Evolutionary conservation across 148 eudicot species (phyloP).

Genomic region (Polygonum aviculare): DNA sequence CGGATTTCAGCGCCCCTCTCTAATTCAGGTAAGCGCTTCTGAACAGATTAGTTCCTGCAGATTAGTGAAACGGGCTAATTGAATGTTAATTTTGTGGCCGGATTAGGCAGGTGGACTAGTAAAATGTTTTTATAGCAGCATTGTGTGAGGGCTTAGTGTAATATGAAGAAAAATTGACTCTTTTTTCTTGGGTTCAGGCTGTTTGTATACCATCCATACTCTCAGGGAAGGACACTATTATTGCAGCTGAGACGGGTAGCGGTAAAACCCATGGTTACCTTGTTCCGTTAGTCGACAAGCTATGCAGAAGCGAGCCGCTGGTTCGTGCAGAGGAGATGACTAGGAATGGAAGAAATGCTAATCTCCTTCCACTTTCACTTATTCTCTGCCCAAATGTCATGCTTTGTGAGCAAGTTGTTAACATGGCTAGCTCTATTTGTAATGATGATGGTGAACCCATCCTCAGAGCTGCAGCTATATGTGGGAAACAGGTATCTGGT

Average conservation of each 20-base stretch:
- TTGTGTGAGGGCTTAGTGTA: not conserved
- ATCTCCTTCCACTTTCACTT: constrained; percentile 37
- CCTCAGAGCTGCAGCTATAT: constrained; percentile 62
- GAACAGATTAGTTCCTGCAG: not conserved
- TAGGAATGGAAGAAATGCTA: constrained; percentile 16
- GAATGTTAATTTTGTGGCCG: not conserved
- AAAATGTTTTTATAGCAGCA: not conserved
- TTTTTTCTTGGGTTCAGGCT: constrained; percentile 50
- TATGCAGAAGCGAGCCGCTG: constrained; percentile 14
- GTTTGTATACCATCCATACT: constrained; percentile 77
- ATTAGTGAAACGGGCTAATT: not conserved
- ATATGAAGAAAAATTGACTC: not conserved
- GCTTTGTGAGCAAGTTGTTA: constrained; percentile 95
- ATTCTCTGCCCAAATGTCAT: constrained; percentile 93
- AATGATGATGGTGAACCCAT: constrained; percentile 55
- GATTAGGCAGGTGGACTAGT: not conserved
- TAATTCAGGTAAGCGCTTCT: constrained; percentile 49
- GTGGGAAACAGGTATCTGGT: constrained; percentile 53
- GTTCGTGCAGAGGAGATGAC: constrained; percentile 17
- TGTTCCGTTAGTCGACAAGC: constrained; percentile 67
- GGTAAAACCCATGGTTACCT: constrained; percentile 93
- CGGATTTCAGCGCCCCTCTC: constrained; percentile 57
- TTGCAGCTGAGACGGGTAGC: constrained; percentile 96
- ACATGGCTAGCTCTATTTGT: constrained; percentile 69
- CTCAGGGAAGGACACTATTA: constrained; percentile 62